These are phyloP conservation scores for Hibiscus tridactylites DNA, from an alignment of 345 rosid genomes.

Conservation along the genomic window DNA sequence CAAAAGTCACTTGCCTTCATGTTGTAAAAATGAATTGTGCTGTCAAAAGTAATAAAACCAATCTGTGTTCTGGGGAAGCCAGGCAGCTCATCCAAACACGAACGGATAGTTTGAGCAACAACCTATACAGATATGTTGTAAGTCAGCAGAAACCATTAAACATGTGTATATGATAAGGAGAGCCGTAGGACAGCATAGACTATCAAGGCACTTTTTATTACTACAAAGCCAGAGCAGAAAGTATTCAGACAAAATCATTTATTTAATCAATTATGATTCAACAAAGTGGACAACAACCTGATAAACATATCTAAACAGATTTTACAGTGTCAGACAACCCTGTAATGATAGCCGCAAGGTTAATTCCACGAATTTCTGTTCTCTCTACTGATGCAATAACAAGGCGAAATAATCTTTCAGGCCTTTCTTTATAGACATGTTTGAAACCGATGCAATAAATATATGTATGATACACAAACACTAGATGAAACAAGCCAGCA, in stretches of 20 bases:
- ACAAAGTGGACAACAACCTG: background rate
- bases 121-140: constrained; percentile 37
- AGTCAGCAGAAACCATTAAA: background rate
- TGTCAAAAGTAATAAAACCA: constrained; percentile 94
- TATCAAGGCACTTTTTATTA: background rate
- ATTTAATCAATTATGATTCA: background rate
- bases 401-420: background rate
- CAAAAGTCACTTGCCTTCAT: constrained; percentile 66
- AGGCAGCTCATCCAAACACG: constrained; percentile 91
- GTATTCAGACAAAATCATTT: background rate
- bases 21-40: constrained; percentile 95
- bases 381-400: background rate
- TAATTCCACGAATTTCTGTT: background rate
- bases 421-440: background rate
- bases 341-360: constrained; percentile 1
- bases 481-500: background rate
- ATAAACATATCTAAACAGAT: background rate
- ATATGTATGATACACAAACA: background rate
- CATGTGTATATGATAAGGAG: background rate
- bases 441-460: background rate
- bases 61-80: constrained; percentile 98
- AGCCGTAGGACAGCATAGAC: background rate
- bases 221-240: background rate
- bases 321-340: background rate
- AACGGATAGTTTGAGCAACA: constrained; percentile 86